Evolutionary conservation across 2,329 filamentous ascomycete genomes (phyloP), one percentile per base, ranked within the genome.

Genomic region (Penicillium brasilianum): DNA sequence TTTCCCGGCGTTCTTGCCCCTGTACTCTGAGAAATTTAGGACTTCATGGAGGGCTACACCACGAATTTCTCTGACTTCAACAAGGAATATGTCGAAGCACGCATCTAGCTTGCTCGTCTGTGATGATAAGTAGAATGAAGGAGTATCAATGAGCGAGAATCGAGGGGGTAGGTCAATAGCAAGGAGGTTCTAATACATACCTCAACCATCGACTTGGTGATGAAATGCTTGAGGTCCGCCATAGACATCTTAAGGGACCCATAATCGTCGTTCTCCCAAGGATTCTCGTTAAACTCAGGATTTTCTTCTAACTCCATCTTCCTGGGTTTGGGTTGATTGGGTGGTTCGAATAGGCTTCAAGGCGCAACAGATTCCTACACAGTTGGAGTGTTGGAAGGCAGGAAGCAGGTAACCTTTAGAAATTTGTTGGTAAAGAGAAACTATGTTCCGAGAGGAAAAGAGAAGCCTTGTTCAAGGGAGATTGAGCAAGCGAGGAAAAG

Each of bases 241-340:
- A 48, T 48, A 8, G 44, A 28, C 14, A 2, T 48, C 13, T 48
- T 30, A 2, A 48, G 16, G 6, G 14, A 7, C 3, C 25, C 25
- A 30, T 48, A n/a, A 9, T 48, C 25, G 7, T 30, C 22, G 13
- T 11, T 5, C 2, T 48, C 25, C 44, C 44, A 28, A 10, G 9
- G 0, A 9, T 48, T 48, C 22, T 9, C 3, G 9, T 3, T 6
- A 16, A 9, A 3, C 2, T n/a, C 14, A 22, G 18, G 4, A 13
- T n/a, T 10, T 30, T 16, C 25, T 8, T 48, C 44, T 46, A 22
- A 46, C 20, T 46, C 68, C 85, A 85, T 57, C 13, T 13, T 10
- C 3, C 13, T 22, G 4, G 20, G 20, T 22, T 28, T 28, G 25
- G 6, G 25, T 28, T 28, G 6, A 28, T 3, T 28, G 25, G 25